Conservation (phyloP, 2,329 filamentous ascomycete genomes). For the Aspergillus sclerotialis region DNA sequence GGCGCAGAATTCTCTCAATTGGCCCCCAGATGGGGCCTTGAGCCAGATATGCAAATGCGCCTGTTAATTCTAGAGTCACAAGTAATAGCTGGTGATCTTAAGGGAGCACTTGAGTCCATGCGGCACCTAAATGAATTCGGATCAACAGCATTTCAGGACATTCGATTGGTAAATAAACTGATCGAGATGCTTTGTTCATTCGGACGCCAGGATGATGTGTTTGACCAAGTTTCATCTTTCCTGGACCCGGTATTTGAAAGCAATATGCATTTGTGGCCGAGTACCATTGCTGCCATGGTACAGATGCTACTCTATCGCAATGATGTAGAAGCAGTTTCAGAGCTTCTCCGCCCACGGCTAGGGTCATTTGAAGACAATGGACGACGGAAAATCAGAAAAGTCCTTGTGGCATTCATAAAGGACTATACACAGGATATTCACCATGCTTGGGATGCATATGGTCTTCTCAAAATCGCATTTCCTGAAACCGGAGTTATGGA, state of each 20-base stretch:
- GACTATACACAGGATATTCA: constrained; percentile 55
- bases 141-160: constrained; percentile 50
- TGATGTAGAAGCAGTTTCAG: constrained; percentile 71
- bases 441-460: constrained; percentile 55
- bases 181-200: constrained; percentile 61
- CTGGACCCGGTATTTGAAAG: constrained; percentile 66
- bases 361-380: constrained; percentile 45
- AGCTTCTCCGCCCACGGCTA: constrained; percentile 66
- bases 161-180: constrained; percentile 62
- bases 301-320: constrained; percentile 67
- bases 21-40: constrained; percentile 57
- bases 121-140: constrained; percentile 47
- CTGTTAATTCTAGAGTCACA: constrained; percentile 70
- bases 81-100: constrained; percentile 64
- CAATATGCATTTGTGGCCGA: constrained; percentile 61
- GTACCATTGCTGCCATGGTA: constrained; percentile 68
- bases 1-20: constrained; percentile 68
- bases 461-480: constrained; percentile 52
- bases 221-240: constrained; percentile 65
- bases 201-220: constrained; percentile 48
- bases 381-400: constrained; percentile 57
- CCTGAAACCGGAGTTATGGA: constrained; percentile 56
- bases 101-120: constrained; percentile 51
- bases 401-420: constrained; percentile 62
- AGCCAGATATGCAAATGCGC: constrained; percentile 62